Base-by-base conservation (phyloP, 192 early-diverging fungal genomes). In the Backusella mclennaniae region DNA sequence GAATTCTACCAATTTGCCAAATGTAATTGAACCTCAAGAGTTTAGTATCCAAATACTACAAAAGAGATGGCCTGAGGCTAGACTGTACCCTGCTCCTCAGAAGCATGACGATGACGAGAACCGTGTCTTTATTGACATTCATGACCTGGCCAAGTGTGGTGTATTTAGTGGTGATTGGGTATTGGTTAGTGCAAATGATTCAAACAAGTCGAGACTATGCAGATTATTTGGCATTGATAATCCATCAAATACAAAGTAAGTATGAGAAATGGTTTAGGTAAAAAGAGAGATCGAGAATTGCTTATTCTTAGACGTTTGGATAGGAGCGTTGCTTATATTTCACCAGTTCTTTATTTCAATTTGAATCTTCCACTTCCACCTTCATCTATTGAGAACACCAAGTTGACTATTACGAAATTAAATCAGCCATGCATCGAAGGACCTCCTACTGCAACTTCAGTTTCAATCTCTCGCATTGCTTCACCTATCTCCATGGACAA, bases 381-480 rank as follows among this genome's bases (percentile, higher is more conserved):
- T 53, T 52, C 76, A 4, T 23, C 71, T 19, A 56, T 33, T 3
- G 44, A 75, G 14, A 35, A 73, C 11, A 6, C 26, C 75, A 73
- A 44, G 63, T 29, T 84, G 35, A 46, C 67, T 49, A 73, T 78
- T 29, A 77, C 80, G 8, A 73, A 75, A n/a, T 75, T 76, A 42
- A 49, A 66, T 26, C 29, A 36, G 9, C 69, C 73, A 6, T 41
- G 70, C 4, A 29, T 19, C 14, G 72, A 75, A 9, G 74, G 75
- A 21, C 86, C 88, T 11, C 79, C 86, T 11, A 78, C 87, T 2
- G 93, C 93, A 3, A 82, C 76, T 36, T 86, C 89, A 0, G 79
- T 95, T 35, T 89, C 85, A 4, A 84, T 93, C 3, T 85, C 93
- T 14, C 85, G 92, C 49, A 84, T 95, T 36, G 90, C 93, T 7